These are phyloP conservation scores for Xylaria sp. DNA, from an alignment of 2,329 filamentous ascomycete genomes.

Conservation along the genomic window DNA sequence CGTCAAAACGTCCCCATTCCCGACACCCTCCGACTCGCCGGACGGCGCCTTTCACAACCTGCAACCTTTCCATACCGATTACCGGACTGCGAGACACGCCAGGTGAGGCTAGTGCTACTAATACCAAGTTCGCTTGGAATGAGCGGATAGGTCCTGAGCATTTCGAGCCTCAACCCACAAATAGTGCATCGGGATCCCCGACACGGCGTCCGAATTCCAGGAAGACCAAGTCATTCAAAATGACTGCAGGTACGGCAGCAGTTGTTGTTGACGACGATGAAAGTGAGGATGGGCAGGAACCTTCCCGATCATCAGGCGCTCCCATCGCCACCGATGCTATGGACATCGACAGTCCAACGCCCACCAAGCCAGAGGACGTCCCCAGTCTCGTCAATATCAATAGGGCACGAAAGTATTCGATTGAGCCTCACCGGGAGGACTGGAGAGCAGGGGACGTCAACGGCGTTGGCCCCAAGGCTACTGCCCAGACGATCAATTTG, in stretches of 20 bases:
- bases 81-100: slow-evolving; percentile 22
- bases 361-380: slow-evolving; percentile 27
- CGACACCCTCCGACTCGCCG: slow-evolving; percentile 38
- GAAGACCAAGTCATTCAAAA: slow-evolving; percentile 55
- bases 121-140: slow-evolving; percentile 46
- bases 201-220: slow-evolving; percentile 48
- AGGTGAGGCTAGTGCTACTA: slow-evolving; percentile 23
- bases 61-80: slow-evolving; percentile 22
- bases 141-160: slow-evolving; percentile 50
- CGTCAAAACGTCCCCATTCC: slow-evolving; percentile 37
- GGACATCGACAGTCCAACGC: slow-evolving; percentile 56
- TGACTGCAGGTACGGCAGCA: slow-evolving; percentile 41
- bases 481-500: slow-evolving; percentile 19
- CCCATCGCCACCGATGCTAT: slow-evolving; percentile 45
- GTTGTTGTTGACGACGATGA: slow-evolving; percentile 45
- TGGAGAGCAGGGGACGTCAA: slow-evolving; percentile 51
- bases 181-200: slow-evolving; percentile 40
- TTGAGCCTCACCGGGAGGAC: slow-evolving; percentile 55
- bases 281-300: slow-evolving; percentile 36
- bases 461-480: slow-evolving; percentile 22
- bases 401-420: slow-evolving; percentile 47
- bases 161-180: slow-evolving; percentile 44
- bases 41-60: slow-evolving; percentile 32
- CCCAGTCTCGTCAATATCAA: slow-evolving; percentile 27
- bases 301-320: slow-evolving; percentile 15